Base-by-base conservation (phyloP, 148 eudicot species). In the Dysphania ambrosioides region DNA sequence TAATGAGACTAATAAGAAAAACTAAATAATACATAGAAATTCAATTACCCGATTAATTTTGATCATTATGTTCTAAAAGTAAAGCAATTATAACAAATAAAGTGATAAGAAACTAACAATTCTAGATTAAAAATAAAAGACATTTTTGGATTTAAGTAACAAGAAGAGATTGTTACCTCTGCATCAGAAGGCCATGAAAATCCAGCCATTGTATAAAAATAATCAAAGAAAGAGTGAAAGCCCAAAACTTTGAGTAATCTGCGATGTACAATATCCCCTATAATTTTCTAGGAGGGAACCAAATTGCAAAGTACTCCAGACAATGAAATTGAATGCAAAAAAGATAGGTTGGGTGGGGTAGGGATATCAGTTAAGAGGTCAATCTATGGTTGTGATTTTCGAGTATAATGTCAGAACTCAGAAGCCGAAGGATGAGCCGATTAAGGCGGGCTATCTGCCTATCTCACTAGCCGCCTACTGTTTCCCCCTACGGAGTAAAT, bases 161-260 rank as follows among this genome's bases (percentile, higher is more conserved):
- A 16, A 68, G 10, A 23, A 18, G 63, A 38, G 60, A 36, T 74
- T 62, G 62, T 72, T 64, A 91, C 97, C 97, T 91, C 90, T 32
- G 82, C 53, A 47, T 87, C 81, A 30, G 84, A 87, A 42, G 97
- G 97, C 93, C 97, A 91, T 71, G 84, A 76, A 69, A 30, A 59
- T 42, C 74, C 88, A 76, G 66, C 87, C 87, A 89, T 89, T 47
- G 74, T 80, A 56, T 36, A 53, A 49, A 51, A 51, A 8, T 21
- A 27, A n/a, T 6, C 15, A 1, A 36, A 57, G 18, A 7, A 38
- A 13, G n/a, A 64, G n/a, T n/a, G n/a, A 47, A 35, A 27, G 7
- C 13, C 34, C 53, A 40, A 23, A 15, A 56, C n/a, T n/a, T n/a
- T n/a, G n/a, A n/a, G n/a, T n/a, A 55, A 36, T 21, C 7, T 5